Base-by-base conservation (phyloP, 1,139 yeast genomes). In the Lizanozyma gosingica region DNA sequence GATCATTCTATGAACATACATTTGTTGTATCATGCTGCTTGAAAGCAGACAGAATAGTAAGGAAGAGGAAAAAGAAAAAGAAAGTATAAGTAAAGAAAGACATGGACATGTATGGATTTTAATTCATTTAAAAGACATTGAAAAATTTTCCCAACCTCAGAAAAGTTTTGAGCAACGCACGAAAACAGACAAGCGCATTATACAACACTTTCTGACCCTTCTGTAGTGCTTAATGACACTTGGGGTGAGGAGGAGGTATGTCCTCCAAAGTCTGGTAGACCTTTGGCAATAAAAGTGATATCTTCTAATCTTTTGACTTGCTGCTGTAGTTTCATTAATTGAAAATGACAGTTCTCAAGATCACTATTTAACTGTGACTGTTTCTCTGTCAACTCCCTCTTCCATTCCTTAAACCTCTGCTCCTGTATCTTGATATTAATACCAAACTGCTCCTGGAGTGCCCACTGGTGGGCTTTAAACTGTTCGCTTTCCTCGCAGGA, bases 241-340 rank as follows among this genome's bases (percentile, higher is more conserved):
- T n/a, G n/a, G n/a, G n/a, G n/a, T n/a, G n/a, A n/a, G n/a, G n/a
- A n/a, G n/a, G n/a, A n/a, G n/a, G n/a, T n/a, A n/a, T n/a, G n/a
- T n/a, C n/a, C n/a, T n/a, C n/a, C n/a, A n/a, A n/a, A n/a, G n/a
- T 81, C 88, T 0, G 90, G 81, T 0, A 83, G 82, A 46, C 71
- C 65, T 8, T 71, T 71, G 4, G 86, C 76, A 35, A 72, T 73
- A 55, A 87, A 87, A 1, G 72, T 67, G 37, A 87, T 83, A 46
- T 87, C 95, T 22, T 49, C 53, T 17, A 51, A 35, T 17, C 37
- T 39, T 34, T 56, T 57, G 35, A 72, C 60, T n/a, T 60, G 63
- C 6, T 60, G 59, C 49, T 71, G 72, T 40, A 76, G 51, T 14
- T 49, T 44, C 15, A 64, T 52, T 27, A 73, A 54, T 15, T 56